phyloP scores from a whole-genome alignment of 805 yeast species.

The Schizosaccharomyces pombe region DNA sequence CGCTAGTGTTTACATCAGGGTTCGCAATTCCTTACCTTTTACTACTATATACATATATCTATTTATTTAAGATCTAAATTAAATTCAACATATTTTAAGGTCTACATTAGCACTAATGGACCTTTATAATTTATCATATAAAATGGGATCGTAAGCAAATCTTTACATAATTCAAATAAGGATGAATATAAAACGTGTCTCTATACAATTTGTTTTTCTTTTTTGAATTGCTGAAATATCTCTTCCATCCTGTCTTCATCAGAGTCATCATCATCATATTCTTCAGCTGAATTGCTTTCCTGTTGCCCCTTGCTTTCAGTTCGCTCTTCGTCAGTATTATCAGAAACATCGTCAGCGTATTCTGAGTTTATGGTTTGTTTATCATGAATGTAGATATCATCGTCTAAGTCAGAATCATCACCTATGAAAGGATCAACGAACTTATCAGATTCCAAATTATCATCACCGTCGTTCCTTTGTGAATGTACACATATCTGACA shows the following conservation, averaged over 20 bases:
- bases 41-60: neutral
- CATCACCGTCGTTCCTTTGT: neutral
- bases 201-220: no score
- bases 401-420: neutral
- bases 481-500: neutral
- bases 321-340: neutral
- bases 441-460: neutral
- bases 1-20: conserved; percentile 18
- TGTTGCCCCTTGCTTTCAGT: no score
- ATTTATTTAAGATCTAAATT: neutral
- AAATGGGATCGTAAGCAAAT: no score
- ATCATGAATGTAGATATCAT: neutral
- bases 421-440: neutral
- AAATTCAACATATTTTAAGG: no score
- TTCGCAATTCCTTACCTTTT: neutral
- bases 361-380: neutral
- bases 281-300: neutral
- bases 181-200: no score
- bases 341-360: neutral
- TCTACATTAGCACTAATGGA: no score
- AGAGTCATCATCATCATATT: neutral
- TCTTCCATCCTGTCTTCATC: no score
- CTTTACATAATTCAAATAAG: no score
- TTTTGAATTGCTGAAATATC: no score
- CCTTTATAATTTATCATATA: no score